Conservation (phyloP, 2,329 filamentous ascomycete genomes). For the Microcyclospora tardicrescens region DNA sequence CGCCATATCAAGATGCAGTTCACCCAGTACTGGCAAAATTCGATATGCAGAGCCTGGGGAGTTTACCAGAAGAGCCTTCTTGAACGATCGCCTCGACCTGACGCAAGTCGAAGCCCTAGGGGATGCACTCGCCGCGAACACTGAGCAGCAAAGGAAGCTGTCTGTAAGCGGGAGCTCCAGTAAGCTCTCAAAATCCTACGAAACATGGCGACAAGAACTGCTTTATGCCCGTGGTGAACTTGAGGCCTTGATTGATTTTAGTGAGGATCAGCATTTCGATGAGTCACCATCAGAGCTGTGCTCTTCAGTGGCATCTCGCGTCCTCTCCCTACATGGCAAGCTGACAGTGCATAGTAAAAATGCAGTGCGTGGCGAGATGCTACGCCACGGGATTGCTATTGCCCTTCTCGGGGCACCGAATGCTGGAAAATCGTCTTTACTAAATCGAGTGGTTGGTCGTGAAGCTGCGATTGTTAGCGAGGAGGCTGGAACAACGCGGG, state of each 20-base stretch:
- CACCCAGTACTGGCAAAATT: conserved; percentile 29
- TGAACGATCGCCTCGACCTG: conserved; percentile 72
- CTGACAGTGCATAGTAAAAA: conserved; percentile 62
- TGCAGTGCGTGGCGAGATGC: conserved; percentile 67
- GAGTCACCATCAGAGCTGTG: conserved; percentile 66
- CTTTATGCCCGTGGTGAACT: conserved; percentile 77
- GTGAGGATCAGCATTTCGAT: conserved; percentile 94
- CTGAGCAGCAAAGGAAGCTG: conserved; percentile 81
- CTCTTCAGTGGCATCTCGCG: conserved; percentile 52
- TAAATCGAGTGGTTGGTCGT: conserved; percentile 79
- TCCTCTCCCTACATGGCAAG: conserved; percentile 46
- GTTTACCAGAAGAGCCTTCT: conserved; percentile 84
- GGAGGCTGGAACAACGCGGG: conserved; percentile 85
- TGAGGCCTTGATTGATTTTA: conserved; percentile 92
- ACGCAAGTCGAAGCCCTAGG: conserved; percentile 62
- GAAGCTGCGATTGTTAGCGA: conserved; percentile 91
- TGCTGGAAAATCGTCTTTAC: conserved; percentile 82
- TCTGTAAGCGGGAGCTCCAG: conserved; percentile 63
- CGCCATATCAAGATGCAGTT: conserved; percentile 42
- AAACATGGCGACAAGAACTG: conserved; percentile 64
- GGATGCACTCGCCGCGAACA: conserved; percentile 52
- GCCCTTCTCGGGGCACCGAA: conserved; percentile 86
- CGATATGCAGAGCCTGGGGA: conserved; percentile 91
- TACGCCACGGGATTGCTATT: conserved; percentile 73
- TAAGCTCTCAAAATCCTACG: conserved; percentile 60